Evolutionary conservation across 148 eudicot species (phyloP).

Genomic region (Talinum fruticosum): DNA sequence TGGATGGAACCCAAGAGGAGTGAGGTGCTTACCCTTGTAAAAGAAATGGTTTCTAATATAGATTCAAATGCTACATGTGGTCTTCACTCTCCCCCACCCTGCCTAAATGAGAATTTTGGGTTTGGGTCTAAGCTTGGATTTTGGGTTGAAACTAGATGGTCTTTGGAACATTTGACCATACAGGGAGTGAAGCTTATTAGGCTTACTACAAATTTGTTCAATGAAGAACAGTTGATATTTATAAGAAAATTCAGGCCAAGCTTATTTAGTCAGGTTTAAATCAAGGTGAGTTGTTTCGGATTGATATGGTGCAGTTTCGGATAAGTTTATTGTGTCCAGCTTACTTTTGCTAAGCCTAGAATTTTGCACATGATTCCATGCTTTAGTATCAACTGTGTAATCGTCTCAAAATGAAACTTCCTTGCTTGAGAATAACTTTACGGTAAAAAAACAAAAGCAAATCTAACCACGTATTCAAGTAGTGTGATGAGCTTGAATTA

Average conservation of each 20-base stretch:
- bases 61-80: neutral
- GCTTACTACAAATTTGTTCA: too few species aligned
- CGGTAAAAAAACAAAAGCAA: neutral
- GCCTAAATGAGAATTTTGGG: neutral
- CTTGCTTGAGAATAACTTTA: neutral
- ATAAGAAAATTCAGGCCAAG: neutral
- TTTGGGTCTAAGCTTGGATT: neutral
- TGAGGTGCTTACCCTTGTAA: too few species aligned
- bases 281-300: neutral
- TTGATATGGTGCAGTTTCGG: neutral
- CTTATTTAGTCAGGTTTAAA: neutral
- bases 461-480: neutral
- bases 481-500: constrained; percentile 10
- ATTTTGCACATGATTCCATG: neutral
- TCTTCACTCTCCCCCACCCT: neutral
- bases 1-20: too few species aligned
- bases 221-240: neutral
- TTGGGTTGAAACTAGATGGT: neutral
- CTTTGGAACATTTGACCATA: neutral
- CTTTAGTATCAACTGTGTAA: neutral
- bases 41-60: neutral
- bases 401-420: neutral
- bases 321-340: neutral
- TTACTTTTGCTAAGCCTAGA: neutral
- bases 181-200: neutral